A percentile compares a stretch with the other conserved stretches of the same genome.
These are phyloP conservation scores for Aspergillus fumigatiaffinis DNA, from an alignment of 2,329 filamentous ascomycete species.

Conservation along the genomic window DNA sequence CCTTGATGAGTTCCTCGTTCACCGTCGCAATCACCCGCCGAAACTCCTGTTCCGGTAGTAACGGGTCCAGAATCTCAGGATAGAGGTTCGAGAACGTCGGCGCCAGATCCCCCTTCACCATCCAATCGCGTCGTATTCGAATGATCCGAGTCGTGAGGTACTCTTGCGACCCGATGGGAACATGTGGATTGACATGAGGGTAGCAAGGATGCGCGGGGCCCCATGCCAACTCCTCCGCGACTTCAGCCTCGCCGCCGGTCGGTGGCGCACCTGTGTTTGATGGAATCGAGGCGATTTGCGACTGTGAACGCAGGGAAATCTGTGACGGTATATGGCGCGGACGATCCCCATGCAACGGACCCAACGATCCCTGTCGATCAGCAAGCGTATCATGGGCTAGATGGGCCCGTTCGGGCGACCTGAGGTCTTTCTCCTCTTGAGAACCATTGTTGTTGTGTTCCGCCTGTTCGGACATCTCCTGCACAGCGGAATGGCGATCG, in stretches of 20 bases:
- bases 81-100: constrained; percentile 94
- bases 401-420: constrained; percentile 28
- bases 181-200: constrained; percentile 89
- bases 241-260: constrained; percentile 47
- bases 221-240: constrained; percentile 75
- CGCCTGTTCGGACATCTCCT: constrained; percentile 24
- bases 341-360: constrained; percentile 18
- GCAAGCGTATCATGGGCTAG: constrained; percentile 20
- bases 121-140: constrained; percentile 86
- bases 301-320: constrained; percentile 38
- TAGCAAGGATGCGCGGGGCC: constrained; percentile 91
- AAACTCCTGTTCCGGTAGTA: constrained; percentile 82
- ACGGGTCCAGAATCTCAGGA: constrained; percentile 88
- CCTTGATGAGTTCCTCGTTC: constrained; percentile 70
- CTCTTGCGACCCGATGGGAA: constrained; percentile 70
- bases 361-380: constrained; percentile 4
- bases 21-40: constrained; percentile 74
- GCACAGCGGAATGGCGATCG: constrained; percentile 17
- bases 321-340: constrained; percentile 40
- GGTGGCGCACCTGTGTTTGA: constrained; percentile 31
- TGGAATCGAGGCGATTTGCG: constrained; percentile 37
- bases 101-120: constrained; percentile 81
- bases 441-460: constrained; percentile 23
- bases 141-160: constrained; percentile 82
- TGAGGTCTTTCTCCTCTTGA: constrained; percentile 24